phyloP scores from a whole-genome alignment of 495 filamentous ascomycete genomes.

The Daldinia childiae region DNA sequence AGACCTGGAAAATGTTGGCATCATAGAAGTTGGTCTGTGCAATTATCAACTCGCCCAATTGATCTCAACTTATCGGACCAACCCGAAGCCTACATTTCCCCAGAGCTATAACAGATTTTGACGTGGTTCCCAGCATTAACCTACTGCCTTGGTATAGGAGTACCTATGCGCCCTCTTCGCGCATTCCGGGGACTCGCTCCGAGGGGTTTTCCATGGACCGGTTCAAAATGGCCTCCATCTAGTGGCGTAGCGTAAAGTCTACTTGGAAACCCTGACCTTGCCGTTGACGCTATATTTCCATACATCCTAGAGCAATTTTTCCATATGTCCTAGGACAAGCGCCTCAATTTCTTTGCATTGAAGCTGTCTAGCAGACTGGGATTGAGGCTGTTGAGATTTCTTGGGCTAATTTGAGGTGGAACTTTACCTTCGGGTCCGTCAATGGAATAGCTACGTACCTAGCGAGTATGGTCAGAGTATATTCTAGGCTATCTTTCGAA shows the following conservation, averaged over 20 bases:
- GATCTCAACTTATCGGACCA: too few species aligned
- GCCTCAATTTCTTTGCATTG: background rate
- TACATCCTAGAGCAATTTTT: background rate
- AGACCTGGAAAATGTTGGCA: too few species aligned
- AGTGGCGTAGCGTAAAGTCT: conserved; percentile 37
- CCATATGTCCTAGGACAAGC: background rate
- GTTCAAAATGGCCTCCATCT: conserved; percentile 4
- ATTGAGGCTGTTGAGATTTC: background rate
- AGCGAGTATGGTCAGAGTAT: background rate
- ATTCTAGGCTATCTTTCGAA: background rate
- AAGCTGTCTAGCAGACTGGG: background rate
- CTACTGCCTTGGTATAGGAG: too few species aligned
- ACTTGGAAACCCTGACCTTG: conserved; percentile 28
- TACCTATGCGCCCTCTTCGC: background rate
- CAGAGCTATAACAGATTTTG: too few species aligned
- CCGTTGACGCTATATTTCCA: background rate
- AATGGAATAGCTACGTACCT: background rate
- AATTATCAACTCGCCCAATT: too few species aligned
- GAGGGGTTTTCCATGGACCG: background rate
- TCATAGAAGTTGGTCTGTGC: too few species aligned
- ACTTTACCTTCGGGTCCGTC: conserved; percentile 30
- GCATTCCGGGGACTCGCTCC: background rate
- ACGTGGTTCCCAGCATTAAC: too few species aligned
- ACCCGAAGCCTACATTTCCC: too few species aligned
- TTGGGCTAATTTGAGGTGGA: conserved; percentile 16